These are phyloP conservation scores for Ogataea nonfermentans DNA, from an alignment of 805 yeast species.

Conservation along the genomic window DNA sequence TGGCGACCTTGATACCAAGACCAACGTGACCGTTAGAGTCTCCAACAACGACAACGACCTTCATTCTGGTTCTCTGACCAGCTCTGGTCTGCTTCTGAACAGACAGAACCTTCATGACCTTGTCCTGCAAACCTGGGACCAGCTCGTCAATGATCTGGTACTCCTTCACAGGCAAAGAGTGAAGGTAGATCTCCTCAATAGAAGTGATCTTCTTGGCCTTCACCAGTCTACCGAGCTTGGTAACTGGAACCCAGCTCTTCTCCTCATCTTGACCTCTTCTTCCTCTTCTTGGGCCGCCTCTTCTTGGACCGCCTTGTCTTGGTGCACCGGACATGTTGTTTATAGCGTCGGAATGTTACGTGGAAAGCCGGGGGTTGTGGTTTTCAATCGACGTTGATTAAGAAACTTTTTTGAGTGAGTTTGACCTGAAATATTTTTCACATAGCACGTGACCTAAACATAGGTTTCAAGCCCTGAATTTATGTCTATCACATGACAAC, in stretches of 20 bases:
- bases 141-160: constrained; percentile 97
- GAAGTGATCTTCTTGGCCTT: constrained; percentile 97
- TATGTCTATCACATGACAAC: constrained; percentile 3
- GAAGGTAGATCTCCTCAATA: constrained; percentile 97
- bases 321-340: constrained; percentile 46
- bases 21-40: constrained; percentile 99
- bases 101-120: constrained; percentile 99
- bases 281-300: constrained; percentile 60
- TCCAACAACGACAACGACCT: constrained; percentile 99
- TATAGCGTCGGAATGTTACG: constrained; percentile 59
- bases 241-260: constrained; percentile 99
- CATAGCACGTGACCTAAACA: constrained; percentile 4
- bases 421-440: neutral
- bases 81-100: constrained; percentile 99
- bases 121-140: constrained; percentile 94
- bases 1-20: constrained; percentile 99
- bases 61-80: constrained; percentile 99
- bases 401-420: constrained; percentile 3
- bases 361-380: constrained; percentile 72
- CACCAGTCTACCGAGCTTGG: constrained; percentile 99
- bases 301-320: constrained; percentile 35
- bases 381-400: constrained; percentile 53
- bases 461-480: neutral
- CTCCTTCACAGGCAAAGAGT: constrained; percentile 99
- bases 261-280: constrained; percentile 87